Evolutionary conservation across 768 basidiomycete species (phyloP).

Genomic region (Lactarius deliciosus): DNA sequence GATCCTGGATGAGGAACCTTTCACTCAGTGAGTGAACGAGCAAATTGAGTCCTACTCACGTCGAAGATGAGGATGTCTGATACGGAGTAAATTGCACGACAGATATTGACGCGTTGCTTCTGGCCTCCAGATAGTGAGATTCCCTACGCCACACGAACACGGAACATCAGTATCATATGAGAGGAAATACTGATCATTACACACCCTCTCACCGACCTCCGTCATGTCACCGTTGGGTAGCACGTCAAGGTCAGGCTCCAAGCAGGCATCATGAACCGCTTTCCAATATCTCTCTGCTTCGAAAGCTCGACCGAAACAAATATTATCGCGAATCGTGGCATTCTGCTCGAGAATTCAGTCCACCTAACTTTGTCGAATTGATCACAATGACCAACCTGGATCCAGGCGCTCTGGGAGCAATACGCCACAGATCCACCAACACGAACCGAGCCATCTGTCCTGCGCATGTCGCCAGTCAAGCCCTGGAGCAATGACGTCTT

Average conservation of each 20-base stretch:
- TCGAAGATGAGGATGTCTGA: constrained; percentile 89
- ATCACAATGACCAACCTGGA: constrained; percentile 51
- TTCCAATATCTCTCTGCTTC: constrained; percentile 83
- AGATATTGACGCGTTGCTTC: constrained; percentile 80
- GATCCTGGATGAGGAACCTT: constrained; percentile 50
- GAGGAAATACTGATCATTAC: background rate
- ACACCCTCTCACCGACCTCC: constrained; percentile 73
- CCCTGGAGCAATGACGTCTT: constrained; percentile 73
- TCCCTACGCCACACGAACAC: constrained; percentile 43
- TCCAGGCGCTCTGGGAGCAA: constrained; percentile 91
- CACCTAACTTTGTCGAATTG: constrained; percentile 1
- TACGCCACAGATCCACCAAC: constrained; percentile 81
- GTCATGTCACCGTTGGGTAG: constrained; percentile 76
- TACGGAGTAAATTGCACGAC: constrained; percentile 82
- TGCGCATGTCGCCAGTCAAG: constrained; percentile 81
- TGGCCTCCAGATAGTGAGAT: constrained; percentile 89
- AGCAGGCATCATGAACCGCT: constrained; percentile 71
- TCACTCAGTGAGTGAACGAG: background rate
- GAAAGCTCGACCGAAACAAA: constrained; percentile 82
- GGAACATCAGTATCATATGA: background rate
- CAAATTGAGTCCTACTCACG: constrained; percentile 32
- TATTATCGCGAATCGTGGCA: constrained; percentile 84
- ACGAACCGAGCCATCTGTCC: constrained; percentile 58
- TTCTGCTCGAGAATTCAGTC: constrained; percentile 44
- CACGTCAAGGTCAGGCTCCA: constrained; percentile 79